Evolutionary conservation across 805 yeast genomes (phyloP), one percentile per base, ranked within the genome.

Genomic region (Ogataea degrootiae): DNA sequence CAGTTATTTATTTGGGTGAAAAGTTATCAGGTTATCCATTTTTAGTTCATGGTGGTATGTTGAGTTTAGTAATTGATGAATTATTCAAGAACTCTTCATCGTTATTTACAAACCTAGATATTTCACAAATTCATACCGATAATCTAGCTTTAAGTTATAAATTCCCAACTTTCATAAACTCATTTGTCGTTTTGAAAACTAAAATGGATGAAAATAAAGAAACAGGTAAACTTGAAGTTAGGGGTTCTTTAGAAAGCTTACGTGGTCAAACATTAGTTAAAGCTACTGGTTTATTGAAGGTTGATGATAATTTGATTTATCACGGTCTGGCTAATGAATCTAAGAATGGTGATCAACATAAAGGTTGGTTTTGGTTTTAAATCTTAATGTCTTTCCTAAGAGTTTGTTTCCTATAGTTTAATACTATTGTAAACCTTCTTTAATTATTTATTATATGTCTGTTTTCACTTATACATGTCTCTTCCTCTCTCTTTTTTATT

Each of bases 11-110:
- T 61, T 73, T 85, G 44, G 97, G 97, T 0, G 80, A 83, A 59
- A 77, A 76, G 51, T 65, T 90, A 19, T 82, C 92, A 39, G 97
- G 97, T 1, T 90, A 85, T 61, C 97, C 97, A 2, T 83, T 87
- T 56, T 67, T 91, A 17, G 76, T 88, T 3, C 97, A 90, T 61
- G 97, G 97, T 4, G 97, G 97, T 0, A 78, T 91, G 29, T 62
- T 90, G 31, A 95, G 91, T 8, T 83, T 95, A 0, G 69, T 90
- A 1, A 68, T 89, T 46, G 94, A 88, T 59, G 96, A 90, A 55
- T 75, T 85, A 6, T 76, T 83, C 68, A 82, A 82, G 53, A 45
- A 58, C 15, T 52, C 55, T 37, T 55, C 62, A 21, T 53, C 57
- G 11, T 51, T 54, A 19, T 60, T 56, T 31, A 50, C 48, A 19